A percentile compares a stretch with the other conserved stretches of the same genome.
These are phyloP conservation scores for Vachellia pachyceras DNA, from an alignment of 306 rosid species.

Conservation along the genomic window DNA sequence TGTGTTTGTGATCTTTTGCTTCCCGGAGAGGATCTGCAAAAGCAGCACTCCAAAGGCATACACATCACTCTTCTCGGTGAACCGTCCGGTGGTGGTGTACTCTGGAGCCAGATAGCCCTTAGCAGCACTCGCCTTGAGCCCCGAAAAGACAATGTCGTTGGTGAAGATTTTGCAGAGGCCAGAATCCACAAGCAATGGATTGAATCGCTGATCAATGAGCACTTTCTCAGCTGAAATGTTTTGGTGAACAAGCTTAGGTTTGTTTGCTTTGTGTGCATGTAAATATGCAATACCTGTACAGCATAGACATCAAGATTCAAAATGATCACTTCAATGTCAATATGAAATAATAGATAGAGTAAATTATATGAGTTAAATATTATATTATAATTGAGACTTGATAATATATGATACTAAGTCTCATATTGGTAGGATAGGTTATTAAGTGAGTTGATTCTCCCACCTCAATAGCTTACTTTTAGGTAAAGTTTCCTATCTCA, in stretches of 20 bases:
- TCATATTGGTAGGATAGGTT: neutral
- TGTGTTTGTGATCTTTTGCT: slow-evolving; percentile 61
- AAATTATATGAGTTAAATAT: neutral
- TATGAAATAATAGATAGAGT: neutral
- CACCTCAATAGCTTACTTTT: no score
- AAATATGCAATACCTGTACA: slow-evolving; percentile 75
- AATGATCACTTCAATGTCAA: slow-evolving; percentile 1
- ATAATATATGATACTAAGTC: no score
- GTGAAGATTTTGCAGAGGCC: slow-evolving; percentile 93
- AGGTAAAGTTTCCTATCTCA: no score
- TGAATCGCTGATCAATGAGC: slow-evolving; percentile 77
- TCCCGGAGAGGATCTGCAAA: slow-evolving; percentile 83
- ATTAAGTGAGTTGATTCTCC: neutral
- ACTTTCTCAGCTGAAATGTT: slow-evolving; percentile 88
- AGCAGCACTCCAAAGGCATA: slow-evolving; percentile 91
- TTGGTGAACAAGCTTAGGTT: slow-evolving; percentile 82
- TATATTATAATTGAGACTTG: neutral
- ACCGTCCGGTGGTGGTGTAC: slow-evolving; percentile 87
- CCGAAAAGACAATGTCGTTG: slow-evolving; percentile 85
- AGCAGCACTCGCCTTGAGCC: slow-evolving; percentile 86
- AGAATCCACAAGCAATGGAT: slow-evolving; percentile 74
- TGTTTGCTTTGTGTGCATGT: slow-evolving; percentile 74
- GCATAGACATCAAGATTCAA: slow-evolving; percentile 4
- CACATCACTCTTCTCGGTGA: slow-evolving; percentile 88
- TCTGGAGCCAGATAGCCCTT: slow-evolving; percentile 96